Base-by-base conservation (phyloP, 2,329 filamentous ascomycete genomes). In the Nigrospora osmanthi region DNA sequence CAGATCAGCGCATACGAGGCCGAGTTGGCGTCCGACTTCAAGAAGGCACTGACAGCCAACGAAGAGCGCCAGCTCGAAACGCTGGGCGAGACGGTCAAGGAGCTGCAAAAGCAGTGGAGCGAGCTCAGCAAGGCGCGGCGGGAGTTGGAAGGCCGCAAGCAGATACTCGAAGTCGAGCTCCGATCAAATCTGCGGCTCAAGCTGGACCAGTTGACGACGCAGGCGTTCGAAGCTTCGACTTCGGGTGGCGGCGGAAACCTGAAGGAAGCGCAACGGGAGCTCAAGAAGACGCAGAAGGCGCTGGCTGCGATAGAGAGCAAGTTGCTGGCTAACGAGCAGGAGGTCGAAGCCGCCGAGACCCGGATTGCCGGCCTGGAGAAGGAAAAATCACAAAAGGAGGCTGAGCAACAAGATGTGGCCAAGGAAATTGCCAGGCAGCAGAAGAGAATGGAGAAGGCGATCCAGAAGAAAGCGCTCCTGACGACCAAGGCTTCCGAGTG, bases 361-460 rank as follows among this genome's bases (percentile, higher is more conserved):
- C 60, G 61, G 37, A 62, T 70, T n/a, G 46, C 56, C 14, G 58
- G 53, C 14, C 54, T 69, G 13, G 60, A 65, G 43, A 64, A 63
- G 40, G 65, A 72, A 56, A 83, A 64, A 66, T 68, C 72, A 1
- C 75, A 86, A 50, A 85, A 81, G 55, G 82, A 89, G 59, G 77
- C 83, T 36, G 73, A 80, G 44, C 80, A 90, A 54, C 83, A 88
- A 57, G 85, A 90, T 38, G 76, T 95, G 44, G 82, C 87, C 3
- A 76, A 76, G 43, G 78, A 79, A 32, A 93, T 97, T 52, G 85
- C 91, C 60, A 89, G 83, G 60, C 82, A 91, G 54, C 88, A 95
- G 66, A 90, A 90, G 66, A 79, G 80, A 40, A 87, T 97, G 73
- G 90, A 96, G 61, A 95, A 91, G 72, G 89, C 84, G 53, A 85